Evolutionary conservation across 148 eudicot genomes (phyloP), one percentile per base, ranked within the genome.

Genomic region (Fallopia convolvulus): DNA sequence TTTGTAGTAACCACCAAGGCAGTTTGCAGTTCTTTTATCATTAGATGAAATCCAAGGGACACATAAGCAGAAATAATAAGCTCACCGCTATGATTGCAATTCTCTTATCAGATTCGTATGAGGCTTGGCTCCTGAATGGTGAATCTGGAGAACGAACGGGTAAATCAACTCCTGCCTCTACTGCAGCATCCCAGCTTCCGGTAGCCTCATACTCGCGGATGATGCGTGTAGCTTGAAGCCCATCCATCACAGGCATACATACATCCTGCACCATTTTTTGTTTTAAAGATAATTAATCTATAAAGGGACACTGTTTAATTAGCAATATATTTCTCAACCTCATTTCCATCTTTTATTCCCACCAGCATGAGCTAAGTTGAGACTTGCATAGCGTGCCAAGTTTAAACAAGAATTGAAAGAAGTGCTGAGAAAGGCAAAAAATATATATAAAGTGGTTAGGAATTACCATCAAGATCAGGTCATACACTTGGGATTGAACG

Each of bases 241-340:
- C 98, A 79, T 92, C 92, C 98, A 94, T 94, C 78, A 84, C 89
- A 18, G 98, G 98, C 98, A 94, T 94, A 90, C 89, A 90, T 41
- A 94, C 93, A 84, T 94, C 98, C 98, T 94, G 88, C 76, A 79
- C 0, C 33, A 73, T 20, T 8, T 74, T 44, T 44, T 72, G 47
- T 68, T 72, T 5, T 18, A 7, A 30, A 18, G 0, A 20, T 14
- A 14, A 70, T 2, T 18, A 40, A 70, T 36, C 0, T 17, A 70
- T 9, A 14, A 13, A 36, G 36, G 39, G 44, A 33, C 39, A 8
- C 60, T 47, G 26, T 21, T 58, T 61, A 36, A 61, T 8, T 61
- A 23, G 15, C 8, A 21, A 61, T 10, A 6, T 46, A 36, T 36
- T 68, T 36, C 11, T 68, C 15, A 61, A 68, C 21, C 6, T 36